Percentiles rank a stretch among this genome's conserved stretches.
Evolutionary conservation across 2,329 filamentous ascomycete genomes (phyloP).

Genomic region (Pseudogymnoascus sp.): DNA sequence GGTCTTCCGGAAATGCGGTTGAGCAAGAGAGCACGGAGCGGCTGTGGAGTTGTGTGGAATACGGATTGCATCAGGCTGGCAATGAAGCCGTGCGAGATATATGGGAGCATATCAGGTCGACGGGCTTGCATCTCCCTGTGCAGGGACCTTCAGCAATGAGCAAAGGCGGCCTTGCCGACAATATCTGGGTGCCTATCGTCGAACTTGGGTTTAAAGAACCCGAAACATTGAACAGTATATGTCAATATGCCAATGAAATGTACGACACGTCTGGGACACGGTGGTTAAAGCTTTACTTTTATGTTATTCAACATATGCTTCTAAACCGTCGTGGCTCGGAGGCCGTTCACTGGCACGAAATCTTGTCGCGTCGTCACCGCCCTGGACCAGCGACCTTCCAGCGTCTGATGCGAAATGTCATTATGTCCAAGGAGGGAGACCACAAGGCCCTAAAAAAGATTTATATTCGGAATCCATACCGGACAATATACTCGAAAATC

Average conservation of each 20-base stretch:
- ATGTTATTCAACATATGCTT: slow-evolving; percentile 34
- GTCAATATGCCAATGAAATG: slow-evolving; percentile 34
- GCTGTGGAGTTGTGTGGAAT: background rate
- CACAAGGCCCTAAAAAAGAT: slow-evolving; percentile 33
- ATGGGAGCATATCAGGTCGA: background rate
- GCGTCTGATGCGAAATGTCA: slow-evolving; percentile 26
- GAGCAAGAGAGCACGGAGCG: background rate
- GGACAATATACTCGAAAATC: slow-evolving; percentile 35
- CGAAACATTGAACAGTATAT: slow-evolving; percentile 29
- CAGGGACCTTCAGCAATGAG: background rate
- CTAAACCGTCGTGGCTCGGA: slow-evolving; percentile 15
- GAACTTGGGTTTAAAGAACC: slow-evolving; percentile 27
- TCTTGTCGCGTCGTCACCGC: slow-evolving; percentile 19
- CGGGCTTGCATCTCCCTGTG: background rate
- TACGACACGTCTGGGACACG: slow-evolving; percentile 28
- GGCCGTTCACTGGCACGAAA: slow-evolving; percentile 23
- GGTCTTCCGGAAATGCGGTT: background rate
- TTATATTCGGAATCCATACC: slow-evolving; percentile 30
- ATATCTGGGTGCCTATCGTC: slow-evolving; percentile 38
- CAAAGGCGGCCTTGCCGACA: slow-evolving; percentile 29
- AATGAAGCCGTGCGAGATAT: background rate
- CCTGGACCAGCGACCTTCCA: slow-evolving; percentile 30
- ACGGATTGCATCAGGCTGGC: background rate
- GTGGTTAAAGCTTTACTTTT: slow-evolving; percentile 34
- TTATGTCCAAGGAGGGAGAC: slow-evolving; percentile 17